Evolutionary conservation across 2,329 filamentous ascomycete species (phyloP), one percentile per base, ranked within the genome.

Genomic region (Diaporthe vexans): DNA sequence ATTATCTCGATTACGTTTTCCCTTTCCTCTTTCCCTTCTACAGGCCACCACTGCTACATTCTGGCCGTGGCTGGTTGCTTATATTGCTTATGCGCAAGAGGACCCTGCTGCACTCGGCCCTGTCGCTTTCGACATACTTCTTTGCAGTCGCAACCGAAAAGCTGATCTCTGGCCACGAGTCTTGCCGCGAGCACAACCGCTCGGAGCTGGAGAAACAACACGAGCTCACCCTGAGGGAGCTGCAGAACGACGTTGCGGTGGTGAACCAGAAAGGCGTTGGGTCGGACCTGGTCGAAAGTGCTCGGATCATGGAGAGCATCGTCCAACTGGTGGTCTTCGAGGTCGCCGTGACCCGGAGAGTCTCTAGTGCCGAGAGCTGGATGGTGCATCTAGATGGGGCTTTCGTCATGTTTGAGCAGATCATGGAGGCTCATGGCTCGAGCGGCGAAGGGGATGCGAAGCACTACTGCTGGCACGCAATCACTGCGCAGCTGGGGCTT

Each of bases 381-480:
- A 82, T 84, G 69, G 83, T 84, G 79, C 86, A 86, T 74, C 82
- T 85, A 4, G 82, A 83, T 69, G 84, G 84, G 8, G 86, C 87
- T 21, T 77, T 86, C 19, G 79, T 81, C 51, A 79, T 86, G n/a
- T 85, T 84, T 72, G 79, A 79, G 72, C 80, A 83, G 70, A 79
- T 81, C 11, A 78, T 81, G 77, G 71, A 81, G 29, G 48, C 52
- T 8, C 63, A 68, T 24, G 63, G 29, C 19, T 54, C 63, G n/a
- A 40, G 3, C n/a, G 48, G 46, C 11, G 63, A 68, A 24, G 63
- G 48, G 26, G 48, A 29, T 17, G 33, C 15, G 15, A 68, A n/a
- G 33, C 63, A 33, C 33, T 68, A 68, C 17, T 68, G 63, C 63
- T 68, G 63, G 63, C 63, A 68, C 9, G 46, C 63, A 40, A 74